A percentile compares a stretch with the other conserved stretches of the same genome.
Conservation (phyloP, 495 filamentous ascomycete species). For the Tuber borchii region DNA sequence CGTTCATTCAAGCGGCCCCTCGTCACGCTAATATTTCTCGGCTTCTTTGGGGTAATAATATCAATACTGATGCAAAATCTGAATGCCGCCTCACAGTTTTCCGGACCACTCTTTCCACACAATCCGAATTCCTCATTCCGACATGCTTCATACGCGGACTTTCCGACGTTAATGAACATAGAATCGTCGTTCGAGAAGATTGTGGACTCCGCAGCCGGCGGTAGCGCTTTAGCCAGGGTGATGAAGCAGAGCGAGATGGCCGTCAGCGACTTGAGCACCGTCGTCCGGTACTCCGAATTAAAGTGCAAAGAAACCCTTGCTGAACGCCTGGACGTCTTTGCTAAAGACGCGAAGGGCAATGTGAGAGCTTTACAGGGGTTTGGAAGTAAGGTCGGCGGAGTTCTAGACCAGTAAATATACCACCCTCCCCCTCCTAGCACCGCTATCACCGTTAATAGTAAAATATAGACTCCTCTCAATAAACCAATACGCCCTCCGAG, state of each 20-base stretch:
- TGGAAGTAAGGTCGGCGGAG: constrained; percentile 42
- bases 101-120: constrained; percentile 11
- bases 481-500: constrained; percentile 41
- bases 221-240: constrained; percentile 38
- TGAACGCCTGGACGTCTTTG: constrained; percentile 39
- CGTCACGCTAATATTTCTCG: constrained; percentile 35
- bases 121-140: constrained; percentile 30
- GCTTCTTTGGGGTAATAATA: constrained; percentile 30
- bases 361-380: constrained; percentile 38
- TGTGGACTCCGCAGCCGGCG: constrained; percentile 40
- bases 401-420: constrained; percentile 39
- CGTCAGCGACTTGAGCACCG: constrained; percentile 39
- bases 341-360: constrained; percentile 37
- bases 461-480: constrained; percentile 39
- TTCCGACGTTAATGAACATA: constrained; percentile 42
- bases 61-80: constrained; percentile 23
- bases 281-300: constrained; percentile 39
- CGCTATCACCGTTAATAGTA: constrained; percentile 2
- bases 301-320: constrained; percentile 41
- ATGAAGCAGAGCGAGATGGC: constrained; percentile 43
- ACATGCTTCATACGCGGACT: constrained; percentile 36
- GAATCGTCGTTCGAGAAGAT: constrained; percentile 42
- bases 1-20: constrained; percentile 37
- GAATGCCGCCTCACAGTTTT: constrained; percentile 7
- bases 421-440: constrained; percentile 10